Conservation (phyloP, 345 rosid genomes). For the Sonneratia caseolaris region DNA sequence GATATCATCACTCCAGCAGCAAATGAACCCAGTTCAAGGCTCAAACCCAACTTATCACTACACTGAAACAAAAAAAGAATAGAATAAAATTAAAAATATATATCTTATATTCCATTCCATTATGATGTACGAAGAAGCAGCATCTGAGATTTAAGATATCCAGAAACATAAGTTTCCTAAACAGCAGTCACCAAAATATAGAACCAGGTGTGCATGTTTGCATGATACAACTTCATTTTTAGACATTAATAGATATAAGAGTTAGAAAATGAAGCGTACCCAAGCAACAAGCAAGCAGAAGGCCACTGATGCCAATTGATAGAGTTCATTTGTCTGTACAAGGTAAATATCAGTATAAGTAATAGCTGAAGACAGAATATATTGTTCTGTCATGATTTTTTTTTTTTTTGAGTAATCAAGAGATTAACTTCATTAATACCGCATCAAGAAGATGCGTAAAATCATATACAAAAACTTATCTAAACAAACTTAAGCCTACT, state of each 20-base stretch:
- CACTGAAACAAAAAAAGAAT: slow-evolving; percentile 47
- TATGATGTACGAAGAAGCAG: no score
- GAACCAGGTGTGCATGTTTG: not conserved
- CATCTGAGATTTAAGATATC: no score
- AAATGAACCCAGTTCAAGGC: slow-evolving; percentile 95
- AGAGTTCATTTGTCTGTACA: slow-evolving; percentile 90
- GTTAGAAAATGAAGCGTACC: slow-evolving; percentile 44
- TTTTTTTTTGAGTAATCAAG: no score
- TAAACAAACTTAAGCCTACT: no score
- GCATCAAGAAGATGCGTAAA: no score
- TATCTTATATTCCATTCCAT: no score
- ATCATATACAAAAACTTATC: no score
- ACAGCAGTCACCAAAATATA: not conserved
- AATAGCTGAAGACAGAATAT: slow-evolving; percentile 6
- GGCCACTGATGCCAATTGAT: slow-evolving; percentile 92
- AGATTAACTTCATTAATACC: no score
- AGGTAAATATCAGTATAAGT: slow-evolving; percentile 17
- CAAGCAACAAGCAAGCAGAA: slow-evolving; percentile 98
- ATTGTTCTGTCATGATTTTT: slow-evolving; percentile 7
- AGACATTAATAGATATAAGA: not conserved
- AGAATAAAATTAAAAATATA: no score
- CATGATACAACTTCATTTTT: not conserved
- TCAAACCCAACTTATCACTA: slow-evolving; percentile 94
- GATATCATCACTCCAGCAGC: slow-evolving; percentile 99
- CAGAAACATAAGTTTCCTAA: no score